These are phyloP conservation scores for Boletus fagicola DNA, from an alignment of 768 basidiomycete species.

Conservation along the genomic window DNA sequence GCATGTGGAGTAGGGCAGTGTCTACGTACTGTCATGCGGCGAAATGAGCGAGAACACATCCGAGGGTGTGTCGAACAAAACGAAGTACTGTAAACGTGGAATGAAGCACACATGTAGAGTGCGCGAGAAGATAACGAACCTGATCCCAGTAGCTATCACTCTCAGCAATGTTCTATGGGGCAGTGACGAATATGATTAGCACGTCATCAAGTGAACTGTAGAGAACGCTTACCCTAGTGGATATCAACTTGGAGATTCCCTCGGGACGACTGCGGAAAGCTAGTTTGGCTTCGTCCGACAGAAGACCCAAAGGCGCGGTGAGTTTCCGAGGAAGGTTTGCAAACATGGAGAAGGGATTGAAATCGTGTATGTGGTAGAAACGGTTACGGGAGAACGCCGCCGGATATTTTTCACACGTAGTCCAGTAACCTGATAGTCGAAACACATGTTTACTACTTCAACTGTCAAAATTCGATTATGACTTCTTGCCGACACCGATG, in stretches of 20 bases:
- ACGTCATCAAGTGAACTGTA: neutral
- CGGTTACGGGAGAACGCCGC: neutral
- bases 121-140: slow-evolving; percentile 40
- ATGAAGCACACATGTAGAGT: neutral
- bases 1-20: neutral
- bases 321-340: slow-evolving; percentile 70
- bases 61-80: slow-evolving; percentile 84
- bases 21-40: slow-evolving; percentile 72
- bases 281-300: slow-evolving; percentile 87
- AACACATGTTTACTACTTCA: neutral
- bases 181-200: slow-evolving; percentile 5
- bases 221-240: slow-evolving; percentile 57
- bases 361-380: neutral
- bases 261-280: slow-evolving; percentile 80
- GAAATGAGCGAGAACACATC: slow-evolving; percentile 90
- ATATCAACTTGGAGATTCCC: slow-evolving; percentile 74
- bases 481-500: slow-evolving; percentile 5
- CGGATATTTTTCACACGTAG: slow-evolving; percentile 1
- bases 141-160: slow-evolving; percentile 90
- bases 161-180: slow-evolving; percentile 63
- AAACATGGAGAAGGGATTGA: slow-evolving; percentile 46
- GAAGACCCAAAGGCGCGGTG: slow-evolving; percentile 70
- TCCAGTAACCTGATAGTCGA: neutral
- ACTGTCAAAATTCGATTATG: slow-evolving; percentile 8
- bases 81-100: slow-evolving; percentile 57